Evolutionary conservation across 495 filamentous ascomycete genomes (phyloP).

Genomic region (Ramalina intermedia): DNA sequence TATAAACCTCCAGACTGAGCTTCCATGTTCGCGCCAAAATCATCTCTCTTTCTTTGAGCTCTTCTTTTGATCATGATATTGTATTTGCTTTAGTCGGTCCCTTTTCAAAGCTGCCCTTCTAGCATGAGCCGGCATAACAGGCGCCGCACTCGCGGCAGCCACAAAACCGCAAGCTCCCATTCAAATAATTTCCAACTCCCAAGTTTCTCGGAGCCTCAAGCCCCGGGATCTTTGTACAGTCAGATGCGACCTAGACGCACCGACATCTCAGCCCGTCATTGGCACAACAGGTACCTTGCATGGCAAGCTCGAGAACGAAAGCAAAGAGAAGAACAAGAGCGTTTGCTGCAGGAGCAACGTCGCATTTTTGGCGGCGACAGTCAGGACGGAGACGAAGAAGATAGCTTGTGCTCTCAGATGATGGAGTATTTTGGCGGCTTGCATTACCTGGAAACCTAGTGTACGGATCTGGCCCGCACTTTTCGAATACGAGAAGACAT

Average conservation of each 20-base stretch:
- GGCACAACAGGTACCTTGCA: slow-evolving; percentile 13
- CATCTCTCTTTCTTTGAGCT: too few relatives aligned
- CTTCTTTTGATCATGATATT: too few relatives aligned
- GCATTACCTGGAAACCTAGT: slow-evolving; percentile 7
- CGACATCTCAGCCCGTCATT: slow-evolving; percentile 7
- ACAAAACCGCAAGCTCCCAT: background rate
- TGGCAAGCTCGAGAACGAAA: slow-evolving; percentile 7
- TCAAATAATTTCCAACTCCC: slow-evolving; percentile 2
- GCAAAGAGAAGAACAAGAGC: slow-evolving; percentile 11
- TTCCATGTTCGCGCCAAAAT: too few relatives aligned
- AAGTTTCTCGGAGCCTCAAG: background rate
- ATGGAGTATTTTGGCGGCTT: slow-evolving; percentile 13
- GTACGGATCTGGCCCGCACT: background rate
- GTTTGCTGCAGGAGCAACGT: slow-evolving; percentile 7
- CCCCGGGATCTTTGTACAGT: background rate
- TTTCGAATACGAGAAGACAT: background rate
- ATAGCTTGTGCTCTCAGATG: slow-evolving; percentile 12
- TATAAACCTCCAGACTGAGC: too few relatives aligned
- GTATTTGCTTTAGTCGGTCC: too few relatives aligned
- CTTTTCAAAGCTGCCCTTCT: slow-evolving; percentile 10
- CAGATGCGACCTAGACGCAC: background rate
- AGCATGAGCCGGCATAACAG: slow-evolving; percentile 16
- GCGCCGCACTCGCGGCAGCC: slow-evolving; percentile 7
- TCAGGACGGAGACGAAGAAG: slow-evolving; percentile 5
- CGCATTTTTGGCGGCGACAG: slow-evolving; percentile 15